Conservation (phyloP, 1,139 yeast species). For the Candida sojae region DNA sequence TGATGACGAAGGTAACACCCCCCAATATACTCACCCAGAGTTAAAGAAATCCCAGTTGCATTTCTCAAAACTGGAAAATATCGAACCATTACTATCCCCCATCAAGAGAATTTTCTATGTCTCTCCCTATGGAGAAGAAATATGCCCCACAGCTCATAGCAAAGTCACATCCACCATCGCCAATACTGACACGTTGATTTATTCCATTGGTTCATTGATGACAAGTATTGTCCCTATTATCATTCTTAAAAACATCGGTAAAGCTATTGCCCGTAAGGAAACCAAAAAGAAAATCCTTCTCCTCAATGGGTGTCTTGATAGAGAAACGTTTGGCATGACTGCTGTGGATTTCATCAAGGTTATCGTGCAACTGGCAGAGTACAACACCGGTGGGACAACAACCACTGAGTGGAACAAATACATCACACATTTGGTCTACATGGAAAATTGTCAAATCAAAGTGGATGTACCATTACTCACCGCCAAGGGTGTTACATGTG, state of each 20-base stretch:
- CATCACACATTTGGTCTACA: conserved; percentile 59
- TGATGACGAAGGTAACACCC: conserved; percentile 54
- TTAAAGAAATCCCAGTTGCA: conserved; percentile 71
- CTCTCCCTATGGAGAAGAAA: conserved; percentile 87
- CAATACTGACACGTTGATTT: conserved; percentile 59
- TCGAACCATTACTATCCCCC: conserved; percentile 71
- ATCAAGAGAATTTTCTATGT: conserved; percentile 75
- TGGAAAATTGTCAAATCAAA: conserved; percentile 45
- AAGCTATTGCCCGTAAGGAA: conserved; percentile 46
- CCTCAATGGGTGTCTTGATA: conserved; percentile 70
- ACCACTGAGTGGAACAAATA: conserved; percentile 37
- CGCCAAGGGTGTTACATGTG: conserved; percentile 46
- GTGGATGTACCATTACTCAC: conserved; percentile 44
- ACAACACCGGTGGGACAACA: conserved; percentile 13
- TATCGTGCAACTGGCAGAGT: conserved; percentile 51
- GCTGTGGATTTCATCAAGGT: conserved; percentile 60
- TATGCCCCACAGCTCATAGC: conserved; percentile 73
- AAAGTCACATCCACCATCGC: conserved; percentile 58
- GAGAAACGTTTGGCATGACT: conserved; percentile 72
- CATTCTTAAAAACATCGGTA: conserved; percentile 72
- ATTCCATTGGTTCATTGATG: conserved; percentile 86
- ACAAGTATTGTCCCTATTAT: conserved; percentile 83
- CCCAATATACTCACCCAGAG: conserved; percentile 82
- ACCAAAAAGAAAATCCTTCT: conserved; percentile 53
- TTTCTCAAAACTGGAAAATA: conserved; percentile 57